Evolutionary conservation across 2,329 filamentous ascomycete genomes (phyloP), one percentile per base, ranked within the genome.

Genomic region (Corinectria fuckeliana): DNA sequence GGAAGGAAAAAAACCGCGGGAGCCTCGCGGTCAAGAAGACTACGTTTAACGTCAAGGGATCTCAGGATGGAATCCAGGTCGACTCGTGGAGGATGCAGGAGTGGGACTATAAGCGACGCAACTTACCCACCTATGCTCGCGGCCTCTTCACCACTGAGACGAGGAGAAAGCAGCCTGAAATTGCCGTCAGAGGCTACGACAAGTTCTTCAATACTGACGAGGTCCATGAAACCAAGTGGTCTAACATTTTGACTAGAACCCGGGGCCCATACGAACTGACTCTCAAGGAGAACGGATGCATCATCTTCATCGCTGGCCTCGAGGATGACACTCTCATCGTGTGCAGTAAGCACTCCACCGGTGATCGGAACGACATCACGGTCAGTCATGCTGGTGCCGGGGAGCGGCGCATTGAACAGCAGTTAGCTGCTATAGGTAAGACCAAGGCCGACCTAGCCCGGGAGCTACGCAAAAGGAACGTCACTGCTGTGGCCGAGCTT

Each of bases 261-360:
- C 80, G 86, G 64, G 93, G 92, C 0, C 95, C 95, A 0, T 99
- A 98, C 70, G 95, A 99, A 77, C 80, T 99, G 56, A 98, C 93
- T 58, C 87, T 98, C 51, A 99, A 99, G 79, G 95, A 99, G 77
- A 99, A 99, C 71, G 95, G 95, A n/a, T 99, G 95, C 76, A 99
- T 99, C 76, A 97, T 99, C 68, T 99, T 99, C 80, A 88, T 99
- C 42, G 90, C 93, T 14, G 95, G 93, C 13, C 82, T 99, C 20
- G 91, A 96, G 70, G 93, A 97, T 70, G 93, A 87, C 32, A 92
- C 91, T 1, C 81, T 99, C 9, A 81, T 99, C 7, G 93, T 99
- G n/a, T 98, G 94, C 85, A 98, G 94, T 82, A 99, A 99, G 74
- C 95, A 99, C 75, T 98, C 95, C 0, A 98, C 93, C 0, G 95